phyloP scores from a whole-genome alignment of 2,329 filamentous ascomycete genomes.

The Endoconidiophora polonica region DNA sequence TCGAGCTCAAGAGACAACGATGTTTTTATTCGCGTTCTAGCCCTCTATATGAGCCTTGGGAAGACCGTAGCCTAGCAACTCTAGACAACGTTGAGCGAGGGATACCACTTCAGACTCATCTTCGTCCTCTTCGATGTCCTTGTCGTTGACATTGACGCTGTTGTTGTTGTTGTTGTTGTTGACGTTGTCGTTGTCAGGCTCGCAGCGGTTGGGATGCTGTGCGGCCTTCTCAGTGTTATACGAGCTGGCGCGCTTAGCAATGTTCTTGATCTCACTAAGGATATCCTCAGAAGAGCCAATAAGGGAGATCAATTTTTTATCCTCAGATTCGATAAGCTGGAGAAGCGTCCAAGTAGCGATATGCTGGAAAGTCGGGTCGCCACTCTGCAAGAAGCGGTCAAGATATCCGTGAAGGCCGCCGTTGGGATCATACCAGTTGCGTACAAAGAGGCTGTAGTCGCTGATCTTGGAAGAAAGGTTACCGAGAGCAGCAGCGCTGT shows the following conservation, averaged over 20 bases:
- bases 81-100: conserved; percentile 76
- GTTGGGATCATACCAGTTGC: conserved; percentile 82
- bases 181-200: too few relatives aligned
- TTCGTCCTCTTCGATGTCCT: conserved; percentile 52
- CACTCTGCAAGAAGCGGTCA: conserved; percentile 78
- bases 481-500: conserved; percentile 87
- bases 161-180: conserved; percentile 36
- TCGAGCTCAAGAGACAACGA: background rate
- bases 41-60: conserved; percentile 73
- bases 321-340: conserved; percentile 88
- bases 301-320: conserved; percentile 69
- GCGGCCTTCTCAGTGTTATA: too few relatives aligned
- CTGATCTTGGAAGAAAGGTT: conserved; percentile 97
- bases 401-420: conserved; percentile 94
- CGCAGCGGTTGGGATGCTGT: too few relatives aligned
- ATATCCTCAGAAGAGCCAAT: conserved; percentile 86
- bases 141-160: conserved; percentile 50
- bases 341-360: conserved; percentile 97
- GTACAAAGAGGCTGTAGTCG: conserved; percentile 90
- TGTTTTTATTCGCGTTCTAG: conserved; percentile 21
- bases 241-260: conserved; percentile 50
- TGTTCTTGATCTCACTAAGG: conserved; percentile 77
- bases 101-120: conserved; percentile 87
- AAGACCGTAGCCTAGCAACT: conserved; percentile 60
- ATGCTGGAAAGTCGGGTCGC: conserved; percentile 94